A percentile compares a stretch with the other conserved stretches of the same genome.
Conservation (phyloP, 257 asterid species). For the Perilla frutescens region DNA sequence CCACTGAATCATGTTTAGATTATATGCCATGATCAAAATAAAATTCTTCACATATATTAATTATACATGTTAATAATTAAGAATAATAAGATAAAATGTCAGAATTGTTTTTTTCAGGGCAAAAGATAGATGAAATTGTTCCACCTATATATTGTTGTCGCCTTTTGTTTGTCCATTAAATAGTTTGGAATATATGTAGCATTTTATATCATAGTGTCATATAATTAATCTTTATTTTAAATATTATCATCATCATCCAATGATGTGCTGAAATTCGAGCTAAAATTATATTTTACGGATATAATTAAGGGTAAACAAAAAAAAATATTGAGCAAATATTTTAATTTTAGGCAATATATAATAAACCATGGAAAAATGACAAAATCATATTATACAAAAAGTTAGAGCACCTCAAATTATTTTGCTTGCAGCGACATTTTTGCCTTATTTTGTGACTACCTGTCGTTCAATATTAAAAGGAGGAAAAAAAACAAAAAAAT, state of each 20-base stretch:
- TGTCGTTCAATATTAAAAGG: no score
- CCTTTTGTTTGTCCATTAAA: constrained; percentile 12
- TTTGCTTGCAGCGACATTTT: not conserved
- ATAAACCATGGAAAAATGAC: not conserved
- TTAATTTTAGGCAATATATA: not conserved
- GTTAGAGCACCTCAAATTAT: not conserved
- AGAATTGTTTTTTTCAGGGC: not conserved
- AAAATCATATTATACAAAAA: not conserved
- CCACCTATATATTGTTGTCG: not conserved
- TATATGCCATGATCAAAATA: not conserved
- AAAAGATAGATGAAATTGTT: not conserved
- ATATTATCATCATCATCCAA: not conserved
- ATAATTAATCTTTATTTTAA: not conserved
- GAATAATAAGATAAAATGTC: not conserved
- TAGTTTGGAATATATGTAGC: not conserved
- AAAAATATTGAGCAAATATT: no score
- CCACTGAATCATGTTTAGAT: not conserved
- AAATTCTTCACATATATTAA: no score
- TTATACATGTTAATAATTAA: not conserved
- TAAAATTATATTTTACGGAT: no score
- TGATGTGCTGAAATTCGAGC: not conserved
- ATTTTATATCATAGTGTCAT: not conserved
- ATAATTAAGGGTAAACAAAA: no score
- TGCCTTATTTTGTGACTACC: not conserved
- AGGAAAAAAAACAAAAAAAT: no score